Conservation (phyloP, 2,329 filamentous ascomycete genomes). For the Chaetomium strumarium region DNA sequence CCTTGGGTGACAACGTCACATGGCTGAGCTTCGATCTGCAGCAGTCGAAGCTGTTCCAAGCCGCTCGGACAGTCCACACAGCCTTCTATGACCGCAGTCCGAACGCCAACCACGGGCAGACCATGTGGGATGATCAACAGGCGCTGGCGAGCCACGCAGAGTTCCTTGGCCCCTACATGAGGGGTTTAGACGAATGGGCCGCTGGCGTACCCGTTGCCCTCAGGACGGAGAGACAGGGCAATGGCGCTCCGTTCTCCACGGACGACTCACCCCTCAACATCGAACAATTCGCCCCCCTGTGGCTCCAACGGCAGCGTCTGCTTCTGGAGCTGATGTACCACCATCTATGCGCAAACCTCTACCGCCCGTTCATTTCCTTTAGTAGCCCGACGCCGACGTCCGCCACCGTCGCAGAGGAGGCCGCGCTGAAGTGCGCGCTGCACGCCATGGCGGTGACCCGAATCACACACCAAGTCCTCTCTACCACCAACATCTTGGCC, state of each 20-base stretch:
- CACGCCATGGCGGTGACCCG: slow-evolving; percentile 34
- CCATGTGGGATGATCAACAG: slow-evolving; percentile 27
- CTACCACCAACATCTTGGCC: slow-evolving; percentile 28
- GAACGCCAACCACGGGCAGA: neutral
- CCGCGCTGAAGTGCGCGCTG: slow-evolving; percentile 27
- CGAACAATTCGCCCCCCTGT: slow-evolving; percentile 33
- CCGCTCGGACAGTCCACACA: slow-evolving; percentile 29
- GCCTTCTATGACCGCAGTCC: slow-evolving; percentile 27
- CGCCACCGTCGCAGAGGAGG: slow-evolving; percentile 25
- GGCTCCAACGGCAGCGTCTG: slow-evolving; percentile 38
- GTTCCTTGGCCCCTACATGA: slow-evolving; percentile 19
- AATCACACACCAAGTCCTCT: slow-evolving; percentile 33
- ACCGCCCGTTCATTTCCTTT: slow-evolving; percentile 37
- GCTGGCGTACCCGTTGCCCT: slow-evolving; percentile 33
- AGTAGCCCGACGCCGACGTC: neutral
- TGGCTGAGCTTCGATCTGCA: slow-evolving; percentile 36
- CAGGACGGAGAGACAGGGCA: slow-evolving; percentile 29
- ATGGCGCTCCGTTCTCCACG: slow-evolving; percentile 31
- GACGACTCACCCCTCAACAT: slow-evolving; percentile 29
- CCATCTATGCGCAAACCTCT: slow-evolving; percentile 32
- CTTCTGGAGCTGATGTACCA: slow-evolving; percentile 38
- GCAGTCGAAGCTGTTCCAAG: slow-evolving; percentile 31
- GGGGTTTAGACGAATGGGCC: slow-evolving; percentile 31
- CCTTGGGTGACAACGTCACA: slow-evolving; percentile 26
- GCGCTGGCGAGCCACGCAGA: slow-evolving; percentile 30